These are phyloP conservation scores for Blastocystis sp. DNA, from an alignment of 352 stramenopile species.

Conservation along the genomic window DNA sequence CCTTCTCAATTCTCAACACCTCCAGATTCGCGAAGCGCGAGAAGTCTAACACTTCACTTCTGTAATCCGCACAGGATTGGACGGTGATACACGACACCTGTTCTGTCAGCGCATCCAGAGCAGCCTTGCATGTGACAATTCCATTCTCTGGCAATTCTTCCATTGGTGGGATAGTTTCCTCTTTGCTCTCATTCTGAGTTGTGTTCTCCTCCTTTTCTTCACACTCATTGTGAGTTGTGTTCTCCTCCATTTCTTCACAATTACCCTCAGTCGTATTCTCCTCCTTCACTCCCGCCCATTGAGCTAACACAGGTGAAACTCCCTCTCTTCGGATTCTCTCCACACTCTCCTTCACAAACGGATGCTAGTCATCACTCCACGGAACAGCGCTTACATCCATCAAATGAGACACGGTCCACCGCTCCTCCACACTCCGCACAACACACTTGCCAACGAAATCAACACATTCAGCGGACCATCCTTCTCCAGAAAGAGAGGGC, in stretches of 20 bases:
- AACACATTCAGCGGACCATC: too few relatives aligned
- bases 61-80: background rate
- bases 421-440: too few relatives aligned
- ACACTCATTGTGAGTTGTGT: background rate
- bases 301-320: too few relatives aligned
- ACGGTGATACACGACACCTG: background rate
- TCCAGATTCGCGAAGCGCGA: background rate
- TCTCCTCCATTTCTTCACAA: background rate
- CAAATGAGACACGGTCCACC: too few relatives aligned
- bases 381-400: too few relatives aligned
- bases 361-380: too few relatives aligned
- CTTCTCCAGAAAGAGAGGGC: too few relatives aligned
- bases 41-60: background rate
- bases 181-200: background rate
- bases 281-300: background rate
- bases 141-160: background rate
- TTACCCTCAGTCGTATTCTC: background rate
- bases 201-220: background rate
- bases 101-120: background rate
- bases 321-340: too few relatives aligned
- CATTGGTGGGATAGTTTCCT: background rate
- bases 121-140: background rate
- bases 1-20: background rate
- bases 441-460: too few relatives aligned
- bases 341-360: too few relatives aligned